Evolutionary conservation across 148 eudicot genomes (phyloP), one percentile per base, ranked within the genome.

Genomic region (Camellia lanceoleosa): DNA sequence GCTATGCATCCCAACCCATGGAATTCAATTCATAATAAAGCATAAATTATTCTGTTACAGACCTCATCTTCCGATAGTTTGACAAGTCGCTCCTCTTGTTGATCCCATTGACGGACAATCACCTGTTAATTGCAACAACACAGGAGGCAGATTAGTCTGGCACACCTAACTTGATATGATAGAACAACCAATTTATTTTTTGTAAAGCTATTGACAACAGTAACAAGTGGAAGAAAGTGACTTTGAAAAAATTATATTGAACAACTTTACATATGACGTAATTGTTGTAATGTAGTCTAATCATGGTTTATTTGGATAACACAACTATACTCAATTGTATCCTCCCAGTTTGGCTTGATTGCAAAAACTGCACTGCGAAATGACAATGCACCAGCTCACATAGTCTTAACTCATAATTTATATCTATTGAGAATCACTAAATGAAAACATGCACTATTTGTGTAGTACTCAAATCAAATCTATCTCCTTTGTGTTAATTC

Each of bases 11-110:
- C 49, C 60, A 77, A 10, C 18, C 44, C 49, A 77, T 9, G 30
- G 23, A 62, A 77, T 49, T 63, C 2, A 30, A 30, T 30, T 30
- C 38, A 30, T 30, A 30, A 30, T 30, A 30, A 30, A 30, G 38
- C 38, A 30, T 30, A 30, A 30, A 30, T 30, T 30, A 30, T 30
- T 30, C 38, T 30, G 38, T 30, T 46, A 63, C 84, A 82, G 46
- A 93, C 99, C 93, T 92, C 99, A 83, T 93, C 99, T 79, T 88
- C 98, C 30, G 88, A 75, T 43, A 93, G 78, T 84, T 82, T 93
- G 80, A 92, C 84, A 41, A 93, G 77, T 70, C 92, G 85, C 85
- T 96, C 99, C 77, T 93, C 92, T 59, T 89, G 84, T 70, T 77
- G 81, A 80, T 92, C 84, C 99, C 98, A 96, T 83, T 83, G 92